phyloP scores from a whole-genome alignment of 1,139 yeast genomes.

The Suzukiozyma palmioleophila region DNA sequence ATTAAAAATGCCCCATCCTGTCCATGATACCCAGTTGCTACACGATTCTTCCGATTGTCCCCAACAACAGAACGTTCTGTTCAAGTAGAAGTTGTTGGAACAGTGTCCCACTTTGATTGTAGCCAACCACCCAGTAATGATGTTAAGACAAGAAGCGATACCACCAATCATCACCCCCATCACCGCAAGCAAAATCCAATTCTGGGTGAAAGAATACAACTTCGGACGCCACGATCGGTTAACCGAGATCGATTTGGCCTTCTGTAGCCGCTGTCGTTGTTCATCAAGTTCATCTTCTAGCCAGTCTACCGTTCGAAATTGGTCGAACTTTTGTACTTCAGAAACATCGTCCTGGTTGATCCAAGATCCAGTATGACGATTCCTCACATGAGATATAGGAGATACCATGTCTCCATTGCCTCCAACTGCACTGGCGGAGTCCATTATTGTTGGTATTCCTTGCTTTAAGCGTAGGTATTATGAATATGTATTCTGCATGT shows the following conservation, averaged over 20 bases:
- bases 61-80: constrained; percentile 78
- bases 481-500: too few relatives aligned
- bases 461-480: too few relatives aligned
- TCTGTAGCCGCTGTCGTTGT: constrained; percentile 36
- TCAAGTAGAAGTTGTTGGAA: constrained; percentile 62
- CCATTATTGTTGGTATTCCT: too few relatives aligned
- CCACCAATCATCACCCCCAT: constrained; percentile 77
- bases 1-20: constrained; percentile 37
- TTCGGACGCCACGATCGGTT: constrained; percentile 20
- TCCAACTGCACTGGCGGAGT: not conserved
- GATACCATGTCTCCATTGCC: not conserved
- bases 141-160: constrained; percentile 76
- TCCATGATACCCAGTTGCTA: constrained; percentile 55
- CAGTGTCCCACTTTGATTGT: constrained; percentile 80
- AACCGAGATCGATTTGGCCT: constrained; percentile 13
- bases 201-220: constrained; percentile 49
- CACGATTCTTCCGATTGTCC: constrained; percentile 50
- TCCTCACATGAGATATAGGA: constrained; percentile 13
- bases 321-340: constrained; percentile 46
- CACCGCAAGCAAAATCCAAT: constrained; percentile 70
- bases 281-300: constrained; percentile 67
- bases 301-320: constrained; percentile 79
- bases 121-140: constrained; percentile 83
- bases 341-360: constrained; percentile 29
- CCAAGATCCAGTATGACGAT: constrained; percentile 35